Conservation (phyloP, 805 yeast species). For the Starmerella bacillaris region DNA sequence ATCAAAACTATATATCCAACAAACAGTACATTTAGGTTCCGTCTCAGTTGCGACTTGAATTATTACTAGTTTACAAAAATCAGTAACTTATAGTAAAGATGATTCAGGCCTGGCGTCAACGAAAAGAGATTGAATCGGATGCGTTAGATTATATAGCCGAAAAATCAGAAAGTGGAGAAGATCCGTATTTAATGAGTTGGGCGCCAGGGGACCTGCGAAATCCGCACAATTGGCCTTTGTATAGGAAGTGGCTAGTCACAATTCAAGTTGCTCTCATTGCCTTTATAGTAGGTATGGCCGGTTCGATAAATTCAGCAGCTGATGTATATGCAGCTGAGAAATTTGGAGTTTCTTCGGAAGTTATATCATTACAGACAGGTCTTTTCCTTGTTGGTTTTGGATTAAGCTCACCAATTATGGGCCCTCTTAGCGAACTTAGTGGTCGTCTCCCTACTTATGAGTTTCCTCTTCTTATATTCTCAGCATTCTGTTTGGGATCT, state of each 20-base stretch:
- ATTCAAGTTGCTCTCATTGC: constrained; percentile 4
- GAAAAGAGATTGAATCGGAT: background rate
- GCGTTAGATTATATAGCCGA: background rate
- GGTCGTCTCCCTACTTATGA: constrained; percentile 50
- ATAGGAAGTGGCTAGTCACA: constrained; percentile 5
- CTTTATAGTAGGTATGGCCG: constrained; percentile 5
- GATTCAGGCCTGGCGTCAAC: constrained; percentile 4
- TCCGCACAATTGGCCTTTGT: constrained; percentile 8
- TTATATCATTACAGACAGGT: constrained; percentile 30
- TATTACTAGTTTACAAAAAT: too few relatives aligned
- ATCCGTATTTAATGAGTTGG: constrained; percentile 5
- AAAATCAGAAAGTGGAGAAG: background rate
- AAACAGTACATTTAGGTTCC: too few relatives aligned
- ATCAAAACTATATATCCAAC: too few relatives aligned
- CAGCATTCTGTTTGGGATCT: constrained; percentile 32
- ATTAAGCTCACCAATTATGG: constrained; percentile 40
- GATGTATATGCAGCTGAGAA: constrained; percentile 24
- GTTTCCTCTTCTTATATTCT: constrained; percentile 30
- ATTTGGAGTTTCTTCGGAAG: constrained; percentile 28
- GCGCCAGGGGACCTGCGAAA: constrained; percentile 5
- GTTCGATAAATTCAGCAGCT: constrained; percentile 34
- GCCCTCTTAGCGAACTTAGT: constrained; percentile 52
- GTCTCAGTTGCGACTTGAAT: too few relatives aligned
- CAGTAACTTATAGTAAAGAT: too few relatives aligned
- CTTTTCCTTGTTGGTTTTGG: constrained; percentile 44